Conservation (phyloP, 2,329 filamentous ascomycete species). For the Aspergillus pseudotamarii region DNA sequence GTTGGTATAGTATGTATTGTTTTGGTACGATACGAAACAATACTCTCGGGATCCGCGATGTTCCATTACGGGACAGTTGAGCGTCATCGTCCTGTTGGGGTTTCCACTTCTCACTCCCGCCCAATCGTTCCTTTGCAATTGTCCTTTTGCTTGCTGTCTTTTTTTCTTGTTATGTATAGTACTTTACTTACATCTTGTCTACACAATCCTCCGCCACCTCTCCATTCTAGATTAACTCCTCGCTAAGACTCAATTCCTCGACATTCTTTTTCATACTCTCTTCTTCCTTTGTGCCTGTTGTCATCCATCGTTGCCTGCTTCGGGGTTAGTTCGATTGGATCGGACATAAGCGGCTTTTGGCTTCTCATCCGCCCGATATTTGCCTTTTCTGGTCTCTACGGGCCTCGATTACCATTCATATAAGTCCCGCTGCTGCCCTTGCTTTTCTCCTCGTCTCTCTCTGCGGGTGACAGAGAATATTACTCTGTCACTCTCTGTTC, state of each 20-base stretch:
- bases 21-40: background rate
- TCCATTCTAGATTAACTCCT: background rate
- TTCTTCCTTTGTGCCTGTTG: background rate
- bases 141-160: background rate
- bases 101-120: background rate
- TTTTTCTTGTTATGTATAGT: background rate
- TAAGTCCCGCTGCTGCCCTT: conserved; percentile 2
- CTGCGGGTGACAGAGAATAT: conserved; percentile 27
- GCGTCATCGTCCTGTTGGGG: background rate
- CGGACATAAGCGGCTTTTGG: conserved; percentile 29
- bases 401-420: conserved; percentile 10
- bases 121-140: background rate
- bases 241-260: background rate
- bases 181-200: background rate
- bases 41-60: background rate
- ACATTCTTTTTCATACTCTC: background rate
- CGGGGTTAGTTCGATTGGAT: conserved; percentile 6
- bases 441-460: background rate
- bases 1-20: background rate
- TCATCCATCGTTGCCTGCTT: background rate
- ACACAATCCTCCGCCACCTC: background rate
- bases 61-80: background rate
- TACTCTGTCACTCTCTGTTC: conserved; percentile 25
- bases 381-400: conserved; percentile 13
- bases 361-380: conserved; percentile 12